Evolutionary conservation across 192 early-diverging fungal species (phyloP), one percentile per base, ranked within the genome.

Genomic region (Coemansia sp.): DNA sequence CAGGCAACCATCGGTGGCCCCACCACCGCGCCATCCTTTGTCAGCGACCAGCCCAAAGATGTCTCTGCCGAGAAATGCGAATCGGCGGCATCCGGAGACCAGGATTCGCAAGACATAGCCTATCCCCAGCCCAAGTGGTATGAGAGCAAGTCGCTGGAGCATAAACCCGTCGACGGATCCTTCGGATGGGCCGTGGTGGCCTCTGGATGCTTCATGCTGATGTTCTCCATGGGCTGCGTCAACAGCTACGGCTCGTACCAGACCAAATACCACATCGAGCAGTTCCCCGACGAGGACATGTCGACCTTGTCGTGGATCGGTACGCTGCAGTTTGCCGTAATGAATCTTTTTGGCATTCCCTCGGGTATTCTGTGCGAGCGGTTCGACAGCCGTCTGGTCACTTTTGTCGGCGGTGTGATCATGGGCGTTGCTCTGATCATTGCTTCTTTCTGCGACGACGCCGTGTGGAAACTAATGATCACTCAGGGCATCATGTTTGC

Each of bases 401-500:
- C 53, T 19, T 8, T 35, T n/a, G 29, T 61, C 0, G 72, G 77
- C 0, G 51, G 60, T 14, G 19, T 74, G 9, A n/a, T 63, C 6
- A 22, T 68, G 0, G 70, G 66, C 1, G 22, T 62, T 1, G 50
- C 68, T 23, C 25, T 75, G n/a, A 25, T 80, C 1, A 46, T 63
- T 16, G 67, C 77, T 0, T 74, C 72, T 1, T 49, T 60, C 1
- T 71, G 78, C 52, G 69, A 46, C 2, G 23, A 75, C 50, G 67
- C 86, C 0, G 83, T 83, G 74, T 84, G 87, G 22, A n/a, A n/a
- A n/a, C 65, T 92, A 6, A 77, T 89, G 28, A 55, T 91, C 30
- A 85, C 91, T 2, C 91, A 92, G 62, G 88, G 89, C 1, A 60
- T 91, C 7, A 51, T 94, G 54, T 89, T 87, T 74, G 93, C 91